Base-by-base conservation (phyloP, 495 filamentous ascomycete genomes). In the Penicillium malachiteum region DNA sequence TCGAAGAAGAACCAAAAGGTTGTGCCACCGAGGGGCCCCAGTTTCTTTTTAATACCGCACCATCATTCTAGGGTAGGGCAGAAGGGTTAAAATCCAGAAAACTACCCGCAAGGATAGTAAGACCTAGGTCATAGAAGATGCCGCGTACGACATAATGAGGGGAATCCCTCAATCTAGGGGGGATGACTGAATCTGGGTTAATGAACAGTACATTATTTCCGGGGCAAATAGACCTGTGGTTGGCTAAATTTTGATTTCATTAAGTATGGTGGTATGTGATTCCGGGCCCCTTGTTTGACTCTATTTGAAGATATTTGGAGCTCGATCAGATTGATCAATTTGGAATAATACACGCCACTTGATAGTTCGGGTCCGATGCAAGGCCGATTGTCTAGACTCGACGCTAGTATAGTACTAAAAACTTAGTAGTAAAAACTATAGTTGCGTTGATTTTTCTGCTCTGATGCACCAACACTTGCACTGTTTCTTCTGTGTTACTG, bases 341-440 rank as follows among this genome's bases (percentile, higher is more conserved):
- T 45, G 34, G 44, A 58, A 56, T 54, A 55, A 48, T 39, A 37
- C 31, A 48, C 55, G 57, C 59, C 62, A 65, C 40, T n/a, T 43
- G 53, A 65, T 67, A 67, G 62, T 59, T 39, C 48, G 48, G 50
- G 48, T 7, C 7, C 12, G 26, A 68, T 57, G 65, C 62, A 68
- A 68, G 65, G 65, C 43, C 41, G 50, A 54, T 48, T 41, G 32
- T 31, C 54, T 52, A 60, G 40, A 42, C 32, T 56, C 30, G 4
- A 33, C 47, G 17, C 39, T 56, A 55, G 40, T 21, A 31, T 26
- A 26, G 4, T 1, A 26, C 21, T 26, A 26, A 26, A 4, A 26
- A 26, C 21, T 26, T 26, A 26, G 21, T 26, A 26, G 21, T 26
- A 26, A 26, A 26, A 26, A 26, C 21, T 26, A 2, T 26, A 39